Conservation (phyloP, 768 basidiomycete genomes). For the Boletus tomentosulus region DNA sequence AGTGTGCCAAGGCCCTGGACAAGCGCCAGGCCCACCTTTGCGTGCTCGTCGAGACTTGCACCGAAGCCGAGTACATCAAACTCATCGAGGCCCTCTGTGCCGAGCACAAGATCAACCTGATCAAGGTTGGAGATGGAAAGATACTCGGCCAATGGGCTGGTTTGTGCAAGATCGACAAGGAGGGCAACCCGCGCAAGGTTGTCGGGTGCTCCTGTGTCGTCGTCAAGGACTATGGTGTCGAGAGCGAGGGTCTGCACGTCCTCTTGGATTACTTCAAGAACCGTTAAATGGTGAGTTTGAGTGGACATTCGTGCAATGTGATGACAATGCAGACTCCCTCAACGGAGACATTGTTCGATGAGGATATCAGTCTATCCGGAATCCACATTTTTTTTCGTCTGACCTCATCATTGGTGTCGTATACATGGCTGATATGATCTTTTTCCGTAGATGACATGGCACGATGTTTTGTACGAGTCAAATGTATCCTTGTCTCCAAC, state of each 20-base stretch:
- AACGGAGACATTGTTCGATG: constrained; percentile 66
- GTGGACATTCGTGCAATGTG: constrained; percentile 26
- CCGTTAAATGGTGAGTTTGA: constrained; percentile 52
- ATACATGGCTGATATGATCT: constrained; percentile 8
- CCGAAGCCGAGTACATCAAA: constrained; percentile 99
- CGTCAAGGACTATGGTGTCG: constrained; percentile 95
- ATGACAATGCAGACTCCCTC: constrained; percentile 96
- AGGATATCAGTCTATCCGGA: constrained; percentile 44
- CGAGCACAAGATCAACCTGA: constrained; percentile 99
- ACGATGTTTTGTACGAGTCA: constrained; percentile 11
- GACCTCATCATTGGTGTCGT: constrained; percentile 34
- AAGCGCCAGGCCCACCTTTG: constrained; percentile 98
- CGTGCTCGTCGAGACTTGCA: constrained; percentile 98
- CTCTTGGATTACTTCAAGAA: constrained; percentile 96
- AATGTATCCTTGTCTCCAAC: background rate
- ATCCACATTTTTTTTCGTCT: constrained; percentile 44
- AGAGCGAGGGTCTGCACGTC: constrained; percentile 93
- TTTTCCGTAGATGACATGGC: constrained; percentile 6
- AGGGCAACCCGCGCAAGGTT: constrained; percentile 97
- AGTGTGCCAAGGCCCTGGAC: constrained; percentile 97
- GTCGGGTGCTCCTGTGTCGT: constrained; percentile 93
- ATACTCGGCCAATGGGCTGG: constrained; percentile 98
- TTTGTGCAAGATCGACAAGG: constrained; percentile 99
- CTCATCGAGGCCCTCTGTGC: constrained; percentile 99
- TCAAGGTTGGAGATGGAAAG: constrained; percentile 99